A percentile compares a stretch with the other conserved stretches of the same genome.
Conservation (phyloP, 257 asterid species). For the Osmanthus fragrans region DNA sequence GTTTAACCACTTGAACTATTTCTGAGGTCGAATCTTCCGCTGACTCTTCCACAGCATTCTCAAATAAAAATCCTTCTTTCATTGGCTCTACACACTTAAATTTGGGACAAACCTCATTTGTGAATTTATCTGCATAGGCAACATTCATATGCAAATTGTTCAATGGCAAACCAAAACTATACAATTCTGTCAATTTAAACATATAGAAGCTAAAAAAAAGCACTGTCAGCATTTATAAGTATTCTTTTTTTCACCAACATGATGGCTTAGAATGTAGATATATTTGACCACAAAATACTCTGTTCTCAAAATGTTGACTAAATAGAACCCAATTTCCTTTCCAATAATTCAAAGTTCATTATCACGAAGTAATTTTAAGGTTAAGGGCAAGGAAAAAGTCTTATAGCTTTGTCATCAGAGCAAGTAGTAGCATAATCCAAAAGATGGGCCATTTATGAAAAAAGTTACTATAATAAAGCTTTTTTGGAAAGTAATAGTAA, state of each 20-base stretch:
- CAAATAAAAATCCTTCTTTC: constrained; percentile 72
- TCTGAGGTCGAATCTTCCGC: constrained; percentile 34
- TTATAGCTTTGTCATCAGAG: not conserved
- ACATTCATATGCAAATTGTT: constrained; percentile 4
- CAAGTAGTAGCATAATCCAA: not conserved
- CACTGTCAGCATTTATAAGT: not conserved
- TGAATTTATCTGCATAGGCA: constrained; percentile 74
- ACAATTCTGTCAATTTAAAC: not conserved
- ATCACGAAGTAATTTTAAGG: not conserved
- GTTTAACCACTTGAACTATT: constrained; percentile 45
- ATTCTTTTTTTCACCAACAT: not conserved
- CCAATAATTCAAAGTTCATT: constrained; percentile 4
- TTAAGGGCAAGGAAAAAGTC: not conserved
- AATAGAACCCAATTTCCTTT: constrained; percentile 12
- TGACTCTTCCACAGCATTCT: constrained; percentile 35
- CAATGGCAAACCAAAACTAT: not conserved
- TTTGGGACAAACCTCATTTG: constrained; percentile 54
- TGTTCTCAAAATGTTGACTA: constrained; percentile 1
- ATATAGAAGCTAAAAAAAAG: not conserved
- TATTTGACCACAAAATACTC: not conserved
- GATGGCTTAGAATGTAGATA: not conserved
- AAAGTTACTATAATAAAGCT: constrained; percentile 11
- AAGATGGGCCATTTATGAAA: not conserved
- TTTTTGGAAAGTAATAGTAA: constrained; percentile 10
- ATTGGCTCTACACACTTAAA: constrained; percentile 58